Evolutionary conservation across 805 yeast genomes (phyloP).

Genomic region (Candida schatavii): DNA sequence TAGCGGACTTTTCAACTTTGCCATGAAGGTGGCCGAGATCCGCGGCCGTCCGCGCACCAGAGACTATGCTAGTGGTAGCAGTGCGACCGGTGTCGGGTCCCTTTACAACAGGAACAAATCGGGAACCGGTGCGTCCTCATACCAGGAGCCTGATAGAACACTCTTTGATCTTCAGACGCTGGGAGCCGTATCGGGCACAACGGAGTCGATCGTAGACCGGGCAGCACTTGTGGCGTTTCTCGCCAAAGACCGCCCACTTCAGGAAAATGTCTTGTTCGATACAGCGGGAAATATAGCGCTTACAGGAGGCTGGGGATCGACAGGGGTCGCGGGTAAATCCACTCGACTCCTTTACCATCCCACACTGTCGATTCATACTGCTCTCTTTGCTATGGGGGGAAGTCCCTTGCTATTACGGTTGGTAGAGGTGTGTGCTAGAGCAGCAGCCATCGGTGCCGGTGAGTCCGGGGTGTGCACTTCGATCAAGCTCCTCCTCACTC

Average conservation of each 20-base stretch:
- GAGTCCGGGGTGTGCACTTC: slow-evolving; percentile 28
- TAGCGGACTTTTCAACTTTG: slow-evolving; percentile 32
- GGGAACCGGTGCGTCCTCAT: not conserved
- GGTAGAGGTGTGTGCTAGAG: slow-evolving; percentile 39
- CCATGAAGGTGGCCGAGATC: slow-evolving; percentile 30
- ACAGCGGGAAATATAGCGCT: slow-evolving; percentile 4
- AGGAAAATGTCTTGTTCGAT: slow-evolving; percentile 6
- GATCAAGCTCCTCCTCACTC: slow-evolving; percentile 39
- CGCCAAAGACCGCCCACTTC: not conserved
- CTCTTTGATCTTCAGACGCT: no score
- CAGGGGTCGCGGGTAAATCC: no score
- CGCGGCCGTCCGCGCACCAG: slow-evolving; percentile 17
- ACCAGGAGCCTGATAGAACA: not conserved
- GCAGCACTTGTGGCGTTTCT: slow-evolving; percentile 5
- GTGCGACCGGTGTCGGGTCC: slow-evolving; percentile 2
- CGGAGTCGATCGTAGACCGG: slow-evolving; percentile 6
- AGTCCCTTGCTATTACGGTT: slow-evolving; percentile 43
- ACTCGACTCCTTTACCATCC: slow-evolving; percentile 19
- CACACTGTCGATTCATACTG: slow-evolving; percentile 24
- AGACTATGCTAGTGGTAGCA: not conserved
- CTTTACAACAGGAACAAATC: slow-evolving; percentile 12
- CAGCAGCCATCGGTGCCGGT: slow-evolving; percentile 5
- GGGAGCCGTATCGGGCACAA: not conserved
- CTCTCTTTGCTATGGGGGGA: slow-evolving; percentile 51
- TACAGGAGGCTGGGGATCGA: not conserved